phyloP scores from a whole-genome alignment of 1,139 yeast genomes.

The Suhomyces taliae region DNA sequence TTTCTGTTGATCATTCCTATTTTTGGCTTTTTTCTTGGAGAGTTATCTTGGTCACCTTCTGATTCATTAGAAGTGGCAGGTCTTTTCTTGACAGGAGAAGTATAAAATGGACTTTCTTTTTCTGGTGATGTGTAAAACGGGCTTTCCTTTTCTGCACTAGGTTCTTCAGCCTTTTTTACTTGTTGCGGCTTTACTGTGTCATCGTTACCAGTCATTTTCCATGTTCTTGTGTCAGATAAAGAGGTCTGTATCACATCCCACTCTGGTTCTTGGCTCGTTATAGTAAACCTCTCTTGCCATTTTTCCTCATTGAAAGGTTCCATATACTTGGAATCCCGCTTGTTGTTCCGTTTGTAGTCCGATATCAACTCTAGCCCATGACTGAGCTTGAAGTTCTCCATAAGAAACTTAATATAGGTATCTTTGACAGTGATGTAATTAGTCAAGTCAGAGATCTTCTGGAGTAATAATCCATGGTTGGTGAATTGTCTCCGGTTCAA shows the following conservation, averaged over 20 bases:
- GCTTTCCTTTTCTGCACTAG: slow-evolving; percentile 1
- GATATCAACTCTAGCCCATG: slow-evolving; percentile 37
- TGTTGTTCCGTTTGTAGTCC: slow-evolving; percentile 25
- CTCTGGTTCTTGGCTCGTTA: neutral
- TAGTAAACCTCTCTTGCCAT: slow-evolving; percentile 17
- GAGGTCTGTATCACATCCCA: slow-evolving; percentile 4
- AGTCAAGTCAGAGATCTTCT: slow-evolving; percentile 24
- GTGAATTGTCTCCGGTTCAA: slow-evolving; percentile 27
- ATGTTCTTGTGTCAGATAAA: slow-evolving; percentile 8
- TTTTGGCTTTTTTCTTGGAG: neutral
- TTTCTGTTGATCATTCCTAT: neutral
- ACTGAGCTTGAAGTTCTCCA: slow-evolving; percentile 38
- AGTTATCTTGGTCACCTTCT: neutral
- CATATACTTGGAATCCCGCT: slow-evolving; percentile 13
- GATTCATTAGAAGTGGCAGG: neutral
- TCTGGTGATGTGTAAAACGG: slow-evolving; percentile 11
- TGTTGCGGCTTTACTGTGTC: neutral
- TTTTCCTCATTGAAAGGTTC: slow-evolving; percentile 16
- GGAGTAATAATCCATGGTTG: slow-evolving; percentile 22
- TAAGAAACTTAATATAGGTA: slow-evolving; percentile 32
- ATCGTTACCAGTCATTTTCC: slow-evolving; percentile 6
- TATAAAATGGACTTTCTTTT: slow-evolving; percentile 9
- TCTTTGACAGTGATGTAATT: slow-evolving; percentile 31
- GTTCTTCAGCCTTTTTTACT: too few species aligned
- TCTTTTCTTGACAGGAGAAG: slow-evolving; percentile 10